Evolutionary conservation across 495 filamentous ascomycete species (phyloP).

Genomic region (Penicillium canariense): DNA sequence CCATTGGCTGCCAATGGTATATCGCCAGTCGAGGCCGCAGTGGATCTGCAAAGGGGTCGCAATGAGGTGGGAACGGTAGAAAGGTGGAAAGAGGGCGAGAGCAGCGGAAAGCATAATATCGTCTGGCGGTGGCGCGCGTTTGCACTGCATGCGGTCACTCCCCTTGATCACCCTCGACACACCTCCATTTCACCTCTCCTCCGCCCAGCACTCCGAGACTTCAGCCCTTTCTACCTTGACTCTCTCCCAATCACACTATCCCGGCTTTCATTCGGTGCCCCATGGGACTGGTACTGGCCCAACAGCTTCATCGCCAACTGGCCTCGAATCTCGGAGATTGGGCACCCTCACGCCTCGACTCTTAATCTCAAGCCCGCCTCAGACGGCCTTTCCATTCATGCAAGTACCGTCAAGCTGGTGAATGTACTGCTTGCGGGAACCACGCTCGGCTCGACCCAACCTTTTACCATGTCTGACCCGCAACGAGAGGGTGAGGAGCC

Average conservation of each 20-base stretch:
- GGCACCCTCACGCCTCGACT: neutral
- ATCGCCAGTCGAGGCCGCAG: conserved; percentile 11
- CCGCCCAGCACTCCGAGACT: no score
- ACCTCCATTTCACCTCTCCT: neutral
- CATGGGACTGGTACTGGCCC: neutral
- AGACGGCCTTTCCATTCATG: conserved; percentile 16
- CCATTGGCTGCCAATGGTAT: neutral
- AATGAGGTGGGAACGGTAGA: no score
- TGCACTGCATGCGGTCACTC: neutral
- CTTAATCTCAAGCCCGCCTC: neutral
- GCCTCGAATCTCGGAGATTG: neutral
- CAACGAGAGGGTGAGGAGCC: conserved; percentile 28
- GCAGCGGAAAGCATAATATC: no score
- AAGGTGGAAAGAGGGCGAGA: neutral
- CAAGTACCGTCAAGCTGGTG: conserved; percentile 3
- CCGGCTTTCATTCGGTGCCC: neutral
- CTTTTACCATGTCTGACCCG: conserved; percentile 36
- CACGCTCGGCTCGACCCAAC: conserved; percentile 10
- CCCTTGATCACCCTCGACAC: neutral
- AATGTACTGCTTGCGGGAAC: conserved; percentile 15
- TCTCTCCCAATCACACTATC: neutral
- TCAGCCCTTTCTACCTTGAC: no score
- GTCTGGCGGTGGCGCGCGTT: neutral
- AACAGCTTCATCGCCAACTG: neutral
- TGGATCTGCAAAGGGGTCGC: conserved; percentile 17